Base-by-base conservation (phyloP, 2,329 filamentous ascomycete genomes). In the Claviceps fusiformis region DNA sequence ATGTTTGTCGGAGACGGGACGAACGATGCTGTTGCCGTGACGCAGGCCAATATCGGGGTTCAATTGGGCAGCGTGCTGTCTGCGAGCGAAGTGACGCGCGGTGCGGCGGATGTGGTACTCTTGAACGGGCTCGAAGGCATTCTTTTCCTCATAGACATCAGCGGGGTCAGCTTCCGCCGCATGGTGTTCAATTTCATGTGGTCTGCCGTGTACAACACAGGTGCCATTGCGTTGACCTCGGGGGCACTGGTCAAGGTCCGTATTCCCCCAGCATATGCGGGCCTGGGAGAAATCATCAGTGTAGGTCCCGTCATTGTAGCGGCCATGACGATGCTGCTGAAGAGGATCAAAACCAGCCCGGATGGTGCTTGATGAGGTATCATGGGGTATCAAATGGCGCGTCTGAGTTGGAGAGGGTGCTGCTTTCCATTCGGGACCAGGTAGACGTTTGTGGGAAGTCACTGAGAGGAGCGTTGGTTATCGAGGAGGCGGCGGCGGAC, bases 1-100 rank as follows among this genome's bases (percentile, higher is more conserved):
- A 67, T 85, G 54, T 85, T 85, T 66, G 72, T 76, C 45, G 82
- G 82, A 37, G 82, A 85, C 60, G 82, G 82, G 11, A 82, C 79
- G 8, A 85, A 85, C 62, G 82, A 85, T 61, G 79, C 82, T 0
- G 71, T 78, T 5, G 82, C 82, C 1, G 71, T 86, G 3, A 76
- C 80, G 3, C 75, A 79, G 60, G 80, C 83, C 29, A 71, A 76
- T 43, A 71, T 85, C n/a, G 82, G 81, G 41, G 71, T 83, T 0
- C 78, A 83, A 56, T 73, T 86, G 58, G 73, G 74, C 56, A 71
- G 72, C 55, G 73, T 68, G 45, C 57, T 61, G 6, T 64, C 63
- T 3, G 61, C 63, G n/a, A 76, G 73, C 6, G 80, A 84, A 46
- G 70, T 83, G 17, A 77, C 80, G 0, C 69, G 75, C 43, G 71